Evolutionary conservation across 495 filamentous ascomycete species (phyloP).

Genomic region (Aspergillus baeticus): DNA sequence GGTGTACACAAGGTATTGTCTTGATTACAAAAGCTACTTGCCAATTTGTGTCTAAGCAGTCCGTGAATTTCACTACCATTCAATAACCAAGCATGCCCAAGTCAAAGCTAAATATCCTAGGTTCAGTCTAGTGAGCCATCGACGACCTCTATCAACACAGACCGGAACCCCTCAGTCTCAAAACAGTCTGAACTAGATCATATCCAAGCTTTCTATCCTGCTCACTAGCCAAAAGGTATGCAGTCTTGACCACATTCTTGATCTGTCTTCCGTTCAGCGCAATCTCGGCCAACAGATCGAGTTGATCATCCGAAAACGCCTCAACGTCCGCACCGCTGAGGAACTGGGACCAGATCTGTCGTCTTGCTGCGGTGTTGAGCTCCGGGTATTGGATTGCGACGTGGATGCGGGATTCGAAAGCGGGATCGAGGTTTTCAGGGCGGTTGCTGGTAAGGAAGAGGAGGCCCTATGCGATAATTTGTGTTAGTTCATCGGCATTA

Average conservation of each 20-base stretch:
- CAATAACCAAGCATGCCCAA: no score
- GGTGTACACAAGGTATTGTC: no score
- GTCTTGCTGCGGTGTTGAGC: conserved; percentile 31
- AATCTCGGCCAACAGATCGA: conserved; percentile 23
- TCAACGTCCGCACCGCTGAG: conserved; percentile 6
- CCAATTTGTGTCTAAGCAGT: no score
- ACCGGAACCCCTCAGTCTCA: no score
- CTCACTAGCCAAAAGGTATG: conserved; percentile 26
- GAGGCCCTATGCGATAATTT: conserved; percentile 43
- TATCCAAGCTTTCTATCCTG: neutral
- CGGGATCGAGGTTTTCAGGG: conserved; percentile 45
- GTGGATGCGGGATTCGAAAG: conserved; percentile 53
- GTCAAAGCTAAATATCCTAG: no score
- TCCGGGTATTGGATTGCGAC: conserved; percentile 45
- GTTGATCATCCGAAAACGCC: conserved; percentile 26
- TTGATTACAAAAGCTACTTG: no score
- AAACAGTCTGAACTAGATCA: no score
- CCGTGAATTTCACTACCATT: no score
- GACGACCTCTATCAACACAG: no score
- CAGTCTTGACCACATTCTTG: conserved; percentile 47
- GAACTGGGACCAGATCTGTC: conserved; percentile 33
- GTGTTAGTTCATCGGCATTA: no score
- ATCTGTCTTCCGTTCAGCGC: conserved; percentile 41
- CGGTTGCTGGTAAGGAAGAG: conserved; percentile 62
- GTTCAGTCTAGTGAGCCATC: no score